Conservation (phyloP, 345 rosid species). For the Eucalyptus cladocalyx region DNA sequence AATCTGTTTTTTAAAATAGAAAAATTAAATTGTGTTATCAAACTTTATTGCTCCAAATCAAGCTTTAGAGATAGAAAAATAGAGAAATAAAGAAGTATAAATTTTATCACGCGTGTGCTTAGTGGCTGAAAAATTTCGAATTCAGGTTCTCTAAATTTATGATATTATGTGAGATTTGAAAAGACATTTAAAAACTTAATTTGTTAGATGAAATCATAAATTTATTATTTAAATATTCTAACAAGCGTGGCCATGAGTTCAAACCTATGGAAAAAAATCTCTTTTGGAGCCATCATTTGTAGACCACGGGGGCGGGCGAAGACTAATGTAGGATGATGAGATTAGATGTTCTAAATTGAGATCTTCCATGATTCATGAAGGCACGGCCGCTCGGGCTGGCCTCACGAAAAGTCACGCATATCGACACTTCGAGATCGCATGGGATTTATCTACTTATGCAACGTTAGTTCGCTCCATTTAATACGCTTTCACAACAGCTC, state of each 20-base stretch:
- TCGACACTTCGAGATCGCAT: not conserved
- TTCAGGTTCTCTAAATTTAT: fast-evolving
- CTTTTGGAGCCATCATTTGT: not conserved
- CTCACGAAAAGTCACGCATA: fast-evolving
- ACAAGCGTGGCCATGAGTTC: fast-evolving
- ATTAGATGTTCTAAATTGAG: not conserved
- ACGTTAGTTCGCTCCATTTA: not conserved
- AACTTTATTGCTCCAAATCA: too few species aligned
- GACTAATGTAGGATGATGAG: not conserved
- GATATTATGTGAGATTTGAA: fast-evolving
- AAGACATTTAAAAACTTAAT: too few species aligned
- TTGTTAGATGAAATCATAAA: too few species aligned
- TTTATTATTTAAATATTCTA: too few species aligned
- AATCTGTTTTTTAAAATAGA: fast-evolving
- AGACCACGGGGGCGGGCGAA: not conserved
- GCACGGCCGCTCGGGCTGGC: not conserved
- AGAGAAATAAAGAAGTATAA: too few species aligned
- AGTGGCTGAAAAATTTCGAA: not conserved
- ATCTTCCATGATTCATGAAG: too few species aligned
- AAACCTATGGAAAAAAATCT: not conserved
- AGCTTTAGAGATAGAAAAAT: too few species aligned
- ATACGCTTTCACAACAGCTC: not conserved
- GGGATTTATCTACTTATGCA: not conserved
- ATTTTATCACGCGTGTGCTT: fast-evolving
- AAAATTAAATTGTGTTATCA: fast-evolving